Base-by-base conservation (phyloP, 768 basidiomycete species). In the Myochromella boudieri region DNA sequence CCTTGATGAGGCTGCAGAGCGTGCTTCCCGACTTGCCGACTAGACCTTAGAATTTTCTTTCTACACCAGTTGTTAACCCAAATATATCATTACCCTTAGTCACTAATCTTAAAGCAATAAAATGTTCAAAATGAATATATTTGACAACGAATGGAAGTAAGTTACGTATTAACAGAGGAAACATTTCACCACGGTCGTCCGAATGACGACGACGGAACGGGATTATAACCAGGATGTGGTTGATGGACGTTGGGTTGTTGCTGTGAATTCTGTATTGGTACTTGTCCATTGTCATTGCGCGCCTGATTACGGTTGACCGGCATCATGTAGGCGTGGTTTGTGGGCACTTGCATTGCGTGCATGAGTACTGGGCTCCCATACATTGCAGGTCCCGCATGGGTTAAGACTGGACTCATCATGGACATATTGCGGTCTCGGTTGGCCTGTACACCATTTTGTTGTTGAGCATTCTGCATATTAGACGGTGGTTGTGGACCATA, bases 1-100 rank as follows among this genome's bases (percentile, higher is more conserved):
- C 57, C 78, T 98, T 21, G 97, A 98, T 59, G 90, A 93, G 52
- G 95, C 95, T 49, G 92, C 91, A 14, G 76, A 84, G 61, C 78
- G 81, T 51, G 91, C 91, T 36, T 90, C 87, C 37, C 68, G 86
- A 66, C 65, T 91, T 38, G 85, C 87, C 44, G 64, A 61, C 61
- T 81, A 78, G 69, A 65, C 54, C 48, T 49, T 63, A 50, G 44
- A 55, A 24, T 28, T 28, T 37, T 18, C 37, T 24, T 17, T 37
- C 10, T 42, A 37, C 48, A 45, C 52, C 42, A 45, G 46, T 43
- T 40, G 31, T 44, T 48, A 48, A 39, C 40, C 36, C 49, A 33
- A 47, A 49, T 48, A 51, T 51, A 54, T 46, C 42, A 41, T 32
- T 42, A 49, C 33, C 34, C 37, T 45, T 46, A 46, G 42, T 52